Evolutionary conservation across 2,329 filamentous ascomycete genomes (phyloP), one percentile per base, ranked within the genome.

Genomic region (Colletotrichum destructivum): DNA sequence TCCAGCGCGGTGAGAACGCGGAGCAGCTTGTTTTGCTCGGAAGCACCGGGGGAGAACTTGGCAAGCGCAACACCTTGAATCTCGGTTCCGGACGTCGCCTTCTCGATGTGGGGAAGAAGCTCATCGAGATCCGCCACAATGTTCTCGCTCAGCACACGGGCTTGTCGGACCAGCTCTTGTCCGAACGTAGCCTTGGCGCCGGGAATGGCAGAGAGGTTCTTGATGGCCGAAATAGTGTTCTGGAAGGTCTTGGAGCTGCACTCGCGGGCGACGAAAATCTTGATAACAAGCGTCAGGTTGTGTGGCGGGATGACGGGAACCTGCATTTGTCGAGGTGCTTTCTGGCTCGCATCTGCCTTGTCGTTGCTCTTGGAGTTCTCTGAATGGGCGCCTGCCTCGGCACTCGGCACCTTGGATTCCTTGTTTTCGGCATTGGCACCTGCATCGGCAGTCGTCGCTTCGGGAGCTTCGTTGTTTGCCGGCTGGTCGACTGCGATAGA

Each of bases 231-330:
- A 65, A 99, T 89, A 0, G 96, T 98, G 81, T 98, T 97, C 79
- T 96, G 94, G 88, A 99, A 99, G 0, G 96, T 98, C 86, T 98
- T 98, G 74, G 94, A 95, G 79, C 94, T 98, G 83, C 96, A 99
- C 82, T 99, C 96, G 60, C 95, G 93, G 74, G 96, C 96, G 54
- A 97, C 94, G 75, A 99, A 93, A 69, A 99, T 98, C 80, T 96
- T 96, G 76, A 98, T 94, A n/a, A 99, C 95, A 69, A 98, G 87
- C 70, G 93, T 94, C 68, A 99, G 88, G 79, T 98, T 98, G 79
- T 95, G 89, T 40, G 96, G 91, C 6, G 96, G 95, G 66, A 99
- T 92, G 55, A 95, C 88, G 0, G 96, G 96, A 40, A 95, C 94
- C 62, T 93, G 91, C 63, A 98, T 74, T 83, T 90, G 81, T 81